Conservation (phyloP, 768 basidiomycete genomes). For the Galerina marginata region DNA sequence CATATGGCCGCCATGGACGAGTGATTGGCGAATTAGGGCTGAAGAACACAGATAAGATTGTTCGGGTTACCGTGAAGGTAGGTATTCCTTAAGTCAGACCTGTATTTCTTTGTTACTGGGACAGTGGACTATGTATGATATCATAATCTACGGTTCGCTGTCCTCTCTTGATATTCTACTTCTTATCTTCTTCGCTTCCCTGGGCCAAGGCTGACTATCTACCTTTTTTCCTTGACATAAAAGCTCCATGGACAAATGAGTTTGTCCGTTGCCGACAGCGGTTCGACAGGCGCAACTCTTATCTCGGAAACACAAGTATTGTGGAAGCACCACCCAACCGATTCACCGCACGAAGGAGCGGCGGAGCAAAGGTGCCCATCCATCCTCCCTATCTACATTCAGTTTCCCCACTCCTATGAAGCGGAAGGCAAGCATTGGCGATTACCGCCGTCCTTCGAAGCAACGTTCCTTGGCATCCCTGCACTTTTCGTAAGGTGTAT, state of each 20-base stretch:
- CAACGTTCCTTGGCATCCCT: slow-evolving; percentile 36
- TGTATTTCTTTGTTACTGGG: background rate
- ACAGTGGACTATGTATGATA: background rate
- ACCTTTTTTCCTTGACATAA: slow-evolving; percentile 2
- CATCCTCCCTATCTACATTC: slow-evolving; percentile 41
- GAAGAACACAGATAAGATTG: slow-evolving; percentile 32
- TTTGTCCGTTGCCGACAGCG: slow-evolving; percentile 41
- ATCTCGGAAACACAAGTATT: slow-evolving; percentile 34
- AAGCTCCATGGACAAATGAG: slow-evolving; percentile 43
- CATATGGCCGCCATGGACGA: slow-evolving; percentile 40
- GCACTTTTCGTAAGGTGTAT: slow-evolving; percentile 38
- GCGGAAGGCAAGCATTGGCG: slow-evolving; percentile 33
- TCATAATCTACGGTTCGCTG: too few relatives aligned
- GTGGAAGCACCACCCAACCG: slow-evolving; percentile 32
- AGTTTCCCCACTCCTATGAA: slow-evolving; percentile 39
- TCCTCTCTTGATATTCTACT: background rate
- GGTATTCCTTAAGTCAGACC: slow-evolving; percentile 4
- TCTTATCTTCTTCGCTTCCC: background rate
- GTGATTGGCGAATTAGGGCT: slow-evolving; percentile 43
- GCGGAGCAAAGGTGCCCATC: slow-evolving; percentile 37
- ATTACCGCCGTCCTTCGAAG: slow-evolving; percentile 46
- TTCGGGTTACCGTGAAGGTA: slow-evolving; percentile 44
- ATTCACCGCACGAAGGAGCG: background rate
- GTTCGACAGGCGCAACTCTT: slow-evolving; percentile 32
- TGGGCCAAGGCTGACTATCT: slow-evolving; percentile 8